A percentile compares a stretch with the other conserved stretches of the same genome.
These are phyloP conservation scores for Wakefieldia striispora DNA, from an alignment of 768 basidiomycete species.

Conservation along the genomic window DNA sequence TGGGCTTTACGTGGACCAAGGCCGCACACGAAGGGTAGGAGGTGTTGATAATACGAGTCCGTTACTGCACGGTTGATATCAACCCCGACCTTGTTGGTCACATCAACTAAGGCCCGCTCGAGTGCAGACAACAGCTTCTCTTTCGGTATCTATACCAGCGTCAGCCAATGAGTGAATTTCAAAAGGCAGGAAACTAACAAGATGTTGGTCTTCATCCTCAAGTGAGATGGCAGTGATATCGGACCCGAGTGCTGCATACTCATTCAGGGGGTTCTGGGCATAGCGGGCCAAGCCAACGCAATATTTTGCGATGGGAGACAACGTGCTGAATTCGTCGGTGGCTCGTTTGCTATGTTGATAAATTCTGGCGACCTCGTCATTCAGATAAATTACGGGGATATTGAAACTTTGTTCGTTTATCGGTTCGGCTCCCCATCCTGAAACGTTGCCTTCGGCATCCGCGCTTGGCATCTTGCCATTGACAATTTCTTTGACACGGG, in stretches of 20 bases:
- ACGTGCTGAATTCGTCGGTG: conserved; percentile 73
- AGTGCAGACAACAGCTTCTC: conserved; percentile 81
- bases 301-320: conserved; percentile 81
- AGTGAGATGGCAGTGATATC: conserved; percentile 84
- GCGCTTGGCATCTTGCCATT: conserved; percentile 25
- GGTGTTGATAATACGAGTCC: conserved; percentile 83
- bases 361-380: conserved; percentile 90
- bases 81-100: conserved; percentile 90
- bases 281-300: conserved; percentile 94
- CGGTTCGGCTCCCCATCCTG: conserved; percentile 30
- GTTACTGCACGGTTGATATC: conserved; percentile 93
- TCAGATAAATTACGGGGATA: conserved; percentile 78
- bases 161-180: conserved; percentile 4
- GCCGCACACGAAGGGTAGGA: conserved; percentile 89
- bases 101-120: conserved; percentile 86
- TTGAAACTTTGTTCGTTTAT: conserved; percentile 46
- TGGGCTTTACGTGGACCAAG: conserved; percentile 94
- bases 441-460: conserved; percentile 18
- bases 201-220: conserved; percentile 81
- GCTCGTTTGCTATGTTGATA: conserved; percentile 91
- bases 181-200: conserved; percentile 48
- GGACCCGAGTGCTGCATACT: conserved; percentile 84
- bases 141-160: conserved; percentile 61
- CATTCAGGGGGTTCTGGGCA: conserved; percentile 89
- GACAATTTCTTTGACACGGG: conserved; percentile 60